phyloP scores from a whole-genome alignment of 371 early-diverging fungal species.

The Mucor racemosus region DNA sequence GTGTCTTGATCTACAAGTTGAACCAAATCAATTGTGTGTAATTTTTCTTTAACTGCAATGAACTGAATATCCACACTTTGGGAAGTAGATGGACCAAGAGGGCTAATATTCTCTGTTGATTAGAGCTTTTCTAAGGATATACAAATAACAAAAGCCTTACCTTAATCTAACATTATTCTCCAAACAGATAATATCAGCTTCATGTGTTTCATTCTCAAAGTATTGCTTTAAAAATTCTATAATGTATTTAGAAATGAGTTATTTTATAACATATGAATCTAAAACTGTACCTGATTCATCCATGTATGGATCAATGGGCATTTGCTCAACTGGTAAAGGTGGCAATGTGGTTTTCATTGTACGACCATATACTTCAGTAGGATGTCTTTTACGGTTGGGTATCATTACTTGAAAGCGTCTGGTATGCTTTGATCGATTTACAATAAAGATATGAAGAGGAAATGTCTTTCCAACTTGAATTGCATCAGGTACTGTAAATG shows the following conservation, averaged over 20 bases:
- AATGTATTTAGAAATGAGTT: not conserved
- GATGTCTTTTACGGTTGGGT: slow-evolving; percentile 65
- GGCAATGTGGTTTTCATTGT: slow-evolving; percentile 42
- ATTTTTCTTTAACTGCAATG: slow-evolving; percentile 75
- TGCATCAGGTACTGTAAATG: slow-evolving; percentile 58
- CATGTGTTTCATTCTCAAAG: slow-evolving; percentile 69
- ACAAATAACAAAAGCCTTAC: slow-evolving; percentile 26
- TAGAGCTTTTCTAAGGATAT: not conserved
- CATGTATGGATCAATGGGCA: slow-evolving; percentile 64
- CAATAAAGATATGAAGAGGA: slow-evolving; percentile 73
- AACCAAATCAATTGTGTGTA: slow-evolving; percentile 71
- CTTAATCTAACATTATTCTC: slow-evolving; percentile 72
- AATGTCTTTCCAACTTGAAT: slow-evolving; percentile 67
- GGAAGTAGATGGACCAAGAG: slow-evolving; percentile 71
- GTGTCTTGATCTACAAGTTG: slow-evolving; percentile 75
- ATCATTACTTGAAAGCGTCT: slow-evolving; percentile 69
- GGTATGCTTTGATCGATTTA: slow-evolving; percentile 72
- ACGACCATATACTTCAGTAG: slow-evolving; percentile 23
- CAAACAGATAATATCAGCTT: slow-evolving; percentile 74
- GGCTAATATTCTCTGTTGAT: slow-evolving; percentile 41
- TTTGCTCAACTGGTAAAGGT: slow-evolving; percentile 48
- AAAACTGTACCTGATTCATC: slow-evolving; percentile 58
- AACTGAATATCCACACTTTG: slow-evolving; percentile 78
- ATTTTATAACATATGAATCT: not conserved
- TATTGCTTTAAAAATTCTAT: slow-evolving; percentile 65